These are phyloP conservation scores for Penicillium sp. DNA, from an alignment of 2,329 filamentous ascomycete species.

Conservation along the genomic window DNA sequence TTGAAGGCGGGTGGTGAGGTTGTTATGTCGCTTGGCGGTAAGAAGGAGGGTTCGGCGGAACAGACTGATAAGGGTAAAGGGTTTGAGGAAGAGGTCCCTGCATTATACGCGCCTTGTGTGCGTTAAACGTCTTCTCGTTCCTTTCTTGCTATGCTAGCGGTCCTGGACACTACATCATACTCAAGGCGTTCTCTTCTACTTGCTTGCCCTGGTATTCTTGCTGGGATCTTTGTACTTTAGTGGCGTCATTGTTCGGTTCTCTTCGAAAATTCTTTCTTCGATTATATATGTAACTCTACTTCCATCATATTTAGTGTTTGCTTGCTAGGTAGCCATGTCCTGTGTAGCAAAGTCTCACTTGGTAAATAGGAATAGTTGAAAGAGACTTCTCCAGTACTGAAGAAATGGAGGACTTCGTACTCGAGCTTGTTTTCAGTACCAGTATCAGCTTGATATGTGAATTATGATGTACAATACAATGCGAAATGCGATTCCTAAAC, in stretches of 20 bases:
- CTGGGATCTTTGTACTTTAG: not conserved
- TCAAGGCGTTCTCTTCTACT: not conserved
- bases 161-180: not conserved
- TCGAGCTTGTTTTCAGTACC: too few species aligned
- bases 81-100: not conserved
- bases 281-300: not conserved
- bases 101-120: not conserved
- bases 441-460: not conserved
- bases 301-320: not conserved
- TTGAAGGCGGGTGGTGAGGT: not conserved
- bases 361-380: not conserved
- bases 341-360: not conserved
- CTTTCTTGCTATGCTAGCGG: not conserved
- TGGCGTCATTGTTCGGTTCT: not conserved
- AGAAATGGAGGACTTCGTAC: not conserved
- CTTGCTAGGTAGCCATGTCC: too few species aligned
- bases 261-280: not conserved
- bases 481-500: slow-evolving; percentile 1
- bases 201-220: not conserved
- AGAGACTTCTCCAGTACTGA: not conserved
- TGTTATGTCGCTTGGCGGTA: not conserved
- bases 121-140: not conserved
- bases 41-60: not conserved
- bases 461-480: not conserved
- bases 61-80: not conserved